phyloP scores from a whole-genome alignment of 2,329 filamentous ascomycete genomes.

The Pyrenochaeta sp. region DNA sequence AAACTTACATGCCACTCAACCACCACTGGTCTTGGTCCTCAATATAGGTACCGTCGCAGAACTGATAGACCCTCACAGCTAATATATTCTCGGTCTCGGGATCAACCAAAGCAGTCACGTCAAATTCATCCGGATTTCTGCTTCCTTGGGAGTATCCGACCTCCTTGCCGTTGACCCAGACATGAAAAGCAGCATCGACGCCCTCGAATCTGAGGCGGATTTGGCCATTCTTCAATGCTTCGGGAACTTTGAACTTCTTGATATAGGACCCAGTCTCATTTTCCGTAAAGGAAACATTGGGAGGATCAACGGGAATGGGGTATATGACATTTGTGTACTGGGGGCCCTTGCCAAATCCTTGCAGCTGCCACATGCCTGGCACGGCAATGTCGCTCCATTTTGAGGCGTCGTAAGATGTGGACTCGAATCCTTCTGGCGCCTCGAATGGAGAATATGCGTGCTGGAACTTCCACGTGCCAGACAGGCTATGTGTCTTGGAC shows the following conservation, averaged over 20 bases:
- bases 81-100: conserved; percentile 62
- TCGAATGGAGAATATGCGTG: conserved; percentile 48
- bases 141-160: conserved; percentile 75
- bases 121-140: conserved; percentile 74
- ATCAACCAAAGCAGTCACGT: conserved; percentile 64
- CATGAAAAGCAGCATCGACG: conserved; percentile 74
- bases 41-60: conserved; percentile 73
- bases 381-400: conserved; percentile 66
- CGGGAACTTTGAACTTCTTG: conserved; percentile 63
- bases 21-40: conserved; percentile 77
- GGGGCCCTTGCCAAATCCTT: conserved; percentile 69
- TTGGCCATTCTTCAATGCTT: conserved; percentile 60
- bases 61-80: conserved; percentile 74
- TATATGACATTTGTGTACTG: conserved; percentile 75
- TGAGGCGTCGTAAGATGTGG: conserved; percentile 44
- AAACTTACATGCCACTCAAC: conserved; percentile 61
- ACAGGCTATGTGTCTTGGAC: conserved; percentile 43
- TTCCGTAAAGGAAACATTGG: conserved; percentile 65
- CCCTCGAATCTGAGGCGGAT: conserved; percentile 74
- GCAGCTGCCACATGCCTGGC: conserved; percentile 74
- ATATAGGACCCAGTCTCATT: conserved; percentile 73
- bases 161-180: conserved; percentile 71
- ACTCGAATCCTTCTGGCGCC: conserved; percentile 46
- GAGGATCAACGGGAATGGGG: conserved; percentile 72
- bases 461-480: conserved; percentile 52